These are phyloP conservation scores for Botryotinia narcissicola DNA, from an alignment of 2,329 filamentous ascomycete species.

Conservation along the genomic window DNA sequence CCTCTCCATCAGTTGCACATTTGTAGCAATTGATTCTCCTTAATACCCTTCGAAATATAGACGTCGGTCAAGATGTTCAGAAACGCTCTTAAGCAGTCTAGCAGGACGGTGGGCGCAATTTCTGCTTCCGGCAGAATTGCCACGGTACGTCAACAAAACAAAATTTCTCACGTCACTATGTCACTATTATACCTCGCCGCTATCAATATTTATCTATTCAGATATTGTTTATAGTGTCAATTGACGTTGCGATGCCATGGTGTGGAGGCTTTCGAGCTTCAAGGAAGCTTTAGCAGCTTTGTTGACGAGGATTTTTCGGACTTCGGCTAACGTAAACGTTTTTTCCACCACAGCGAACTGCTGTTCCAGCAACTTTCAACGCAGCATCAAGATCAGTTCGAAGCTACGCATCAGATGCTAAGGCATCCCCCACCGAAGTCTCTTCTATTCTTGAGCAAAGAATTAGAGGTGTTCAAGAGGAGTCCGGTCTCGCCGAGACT, in stretches of 20 bases:
- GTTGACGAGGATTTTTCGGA: constrained; percentile 43
- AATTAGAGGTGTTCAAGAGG: constrained; percentile 97
- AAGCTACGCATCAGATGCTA: constrained; percentile 88
- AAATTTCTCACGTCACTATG: constrained; percentile 39
- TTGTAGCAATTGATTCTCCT: constrained; percentile 62
- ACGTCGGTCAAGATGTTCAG: constrained; percentile 81
- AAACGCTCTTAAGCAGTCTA: constrained; percentile 95
- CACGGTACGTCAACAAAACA: constrained; percentile 75
- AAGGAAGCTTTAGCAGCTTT: constrained; percentile 39
- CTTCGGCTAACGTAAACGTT: constrained; percentile 54
- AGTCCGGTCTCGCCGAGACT: constrained; percentile 94
- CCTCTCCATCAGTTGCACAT: constrained; percentile 65
- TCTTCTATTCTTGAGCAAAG: constrained; percentile 99
- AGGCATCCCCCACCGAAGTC: constrained; percentile 95
- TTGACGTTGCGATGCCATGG: constrained; percentile 32
- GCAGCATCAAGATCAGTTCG: constrained; percentile 70
- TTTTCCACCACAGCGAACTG: constrained; percentile 73
- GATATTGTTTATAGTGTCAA: constrained; percentile 44
- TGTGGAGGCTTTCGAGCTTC: constrained; percentile 43
- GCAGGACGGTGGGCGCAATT: constrained; percentile 90
- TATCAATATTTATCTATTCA: constrained; percentile 36
- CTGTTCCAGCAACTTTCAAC: constrained; percentile 74
- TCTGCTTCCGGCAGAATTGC: constrained; percentile 88
- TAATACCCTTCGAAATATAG: constrained; percentile 49
- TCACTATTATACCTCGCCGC: constrained; percentile 42